A percentile compares a stretch with the other conserved stretches of the same genome.
Evolutionary conservation across 192 early-diverging fungal genomes (phyloP).

Genomic region (Gaertneriomyces sp.): DNA sequence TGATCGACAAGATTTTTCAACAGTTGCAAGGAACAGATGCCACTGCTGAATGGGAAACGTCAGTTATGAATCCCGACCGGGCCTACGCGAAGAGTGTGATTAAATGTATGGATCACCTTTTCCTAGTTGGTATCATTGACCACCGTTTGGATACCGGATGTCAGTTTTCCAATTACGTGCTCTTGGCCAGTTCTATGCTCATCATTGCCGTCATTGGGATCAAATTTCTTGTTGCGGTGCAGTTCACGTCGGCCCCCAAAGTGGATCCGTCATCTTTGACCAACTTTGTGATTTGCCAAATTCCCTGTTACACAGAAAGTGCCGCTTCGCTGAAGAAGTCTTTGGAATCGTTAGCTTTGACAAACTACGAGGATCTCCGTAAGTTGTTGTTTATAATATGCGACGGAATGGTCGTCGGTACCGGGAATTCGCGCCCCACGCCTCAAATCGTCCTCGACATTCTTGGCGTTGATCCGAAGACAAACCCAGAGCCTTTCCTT

Average conservation of each 20-base stretch:
- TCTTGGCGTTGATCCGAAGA: conserved; percentile 66
- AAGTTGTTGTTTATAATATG: conserved; percentile 82
- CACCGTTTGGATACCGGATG: conserved; percentile 70
- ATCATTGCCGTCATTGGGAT: conserved; percentile 75
- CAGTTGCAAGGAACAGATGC: conserved; percentile 16
- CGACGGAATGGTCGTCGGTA: conserved; percentile 86
- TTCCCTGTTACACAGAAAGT: conserved; percentile 86
- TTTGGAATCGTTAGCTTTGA: conserved; percentile 62
- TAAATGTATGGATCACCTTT: conserved; percentile 75
- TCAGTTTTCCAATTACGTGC: conserved; percentile 77
- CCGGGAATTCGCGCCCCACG: conserved; percentile 85
- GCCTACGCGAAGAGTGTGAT: conserved; percentile 32
- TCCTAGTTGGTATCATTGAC: conserved; percentile 76
- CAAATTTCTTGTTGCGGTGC: conserved; percentile 86
- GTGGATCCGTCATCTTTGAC: conserved; percentile 41
- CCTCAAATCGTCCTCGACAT: conserved; percentile 89
- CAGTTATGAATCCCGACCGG: conserved; percentile 21
- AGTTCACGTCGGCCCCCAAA: conserved; percentile 83
- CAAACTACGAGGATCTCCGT: conserved; percentile 74
- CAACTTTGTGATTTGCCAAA: conserved; percentile 34
- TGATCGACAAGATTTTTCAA: conserved; percentile 11
- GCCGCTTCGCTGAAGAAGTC: conserved; percentile 46
- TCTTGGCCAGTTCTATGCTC: conserved; percentile 66
- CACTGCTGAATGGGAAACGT: conserved; percentile 15
- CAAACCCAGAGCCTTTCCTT: conserved; percentile 53